phyloP scores from a whole-genome alignment of 805 yeast species.

The Clavispora asparagi region DNA sequence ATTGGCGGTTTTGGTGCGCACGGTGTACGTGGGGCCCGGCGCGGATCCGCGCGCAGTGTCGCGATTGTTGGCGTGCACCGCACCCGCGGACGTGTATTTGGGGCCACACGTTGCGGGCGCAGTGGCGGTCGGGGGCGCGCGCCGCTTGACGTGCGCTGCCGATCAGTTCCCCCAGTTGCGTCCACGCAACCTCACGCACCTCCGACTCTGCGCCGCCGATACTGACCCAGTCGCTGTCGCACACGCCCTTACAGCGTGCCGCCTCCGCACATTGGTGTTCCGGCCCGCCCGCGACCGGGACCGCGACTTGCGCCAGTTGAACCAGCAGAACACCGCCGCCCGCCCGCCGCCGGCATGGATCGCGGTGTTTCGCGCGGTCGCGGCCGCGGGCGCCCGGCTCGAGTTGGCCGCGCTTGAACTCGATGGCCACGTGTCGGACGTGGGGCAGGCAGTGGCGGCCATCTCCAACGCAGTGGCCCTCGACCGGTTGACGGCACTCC shows the following conservation, averaged over 20 bases:
- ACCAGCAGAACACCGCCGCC: conserved; percentile 9
- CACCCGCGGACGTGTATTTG: background rate
- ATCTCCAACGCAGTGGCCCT: conserved; percentile 12
- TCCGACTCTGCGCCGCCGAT: conserved; percentile 5
- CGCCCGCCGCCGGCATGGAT: conserved; percentile 16
- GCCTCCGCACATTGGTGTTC: conserved; percentile 13
- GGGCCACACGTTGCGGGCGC: background rate
- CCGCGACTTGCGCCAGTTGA: conserved; percentile 13
- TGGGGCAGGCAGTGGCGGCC: conserved; percentile 6
- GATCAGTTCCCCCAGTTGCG: conserved; percentile 7
- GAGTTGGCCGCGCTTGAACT: conserved; percentile 11
- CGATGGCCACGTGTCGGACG: conserved; percentile 19
- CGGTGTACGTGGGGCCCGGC: conserved; percentile 2
- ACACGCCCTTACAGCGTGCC: conserved; percentile 1
- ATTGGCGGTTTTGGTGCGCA: conserved; percentile 10
- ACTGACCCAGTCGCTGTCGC: conserved; percentile 2
- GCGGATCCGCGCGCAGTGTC: background rate
- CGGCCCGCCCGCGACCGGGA: conserved; percentile 6
- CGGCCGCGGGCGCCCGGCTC: conserved; percentile 1
- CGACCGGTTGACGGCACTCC: conserved; percentile 8
- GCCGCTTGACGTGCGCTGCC: conserved; percentile 1
- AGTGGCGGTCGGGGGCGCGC: conserved; percentile 1
- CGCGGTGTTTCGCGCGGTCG: conserved; percentile 13
- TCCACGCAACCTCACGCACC: conserved; percentile 9
- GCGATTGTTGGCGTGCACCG: background rate